Evolutionary conservation across 2,329 filamentous ascomycete species (phyloP).

Genomic region (Trichoderma sp.): DNA sequence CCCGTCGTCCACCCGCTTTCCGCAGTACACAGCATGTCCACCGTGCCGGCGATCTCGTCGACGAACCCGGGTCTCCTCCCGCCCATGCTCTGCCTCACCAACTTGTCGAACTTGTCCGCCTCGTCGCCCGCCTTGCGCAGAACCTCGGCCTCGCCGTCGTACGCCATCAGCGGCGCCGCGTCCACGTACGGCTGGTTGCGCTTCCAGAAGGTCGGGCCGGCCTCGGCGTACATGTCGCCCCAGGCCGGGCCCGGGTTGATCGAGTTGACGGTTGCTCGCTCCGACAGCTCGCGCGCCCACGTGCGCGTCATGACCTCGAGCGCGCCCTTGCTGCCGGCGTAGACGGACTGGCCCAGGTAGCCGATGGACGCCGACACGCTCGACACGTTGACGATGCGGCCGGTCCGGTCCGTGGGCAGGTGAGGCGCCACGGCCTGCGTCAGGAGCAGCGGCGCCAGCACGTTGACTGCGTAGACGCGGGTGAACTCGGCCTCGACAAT

Average conservation of each 20-base stretch:
- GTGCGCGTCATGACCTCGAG: constrained; percentile 58
- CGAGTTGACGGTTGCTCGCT: constrained; percentile 53
- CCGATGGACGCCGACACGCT: constrained; percentile 53
- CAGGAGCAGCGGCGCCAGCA: constrained; percentile 74
- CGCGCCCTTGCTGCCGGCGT: constrained; percentile 57
- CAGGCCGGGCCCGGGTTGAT: constrained; percentile 56
- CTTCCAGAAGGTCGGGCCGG: constrained; percentile 34
- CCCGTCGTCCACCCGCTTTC: constrained; percentile 69
- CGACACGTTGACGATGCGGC: constrained; percentile 55
- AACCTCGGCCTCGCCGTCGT: constrained; percentile 33
- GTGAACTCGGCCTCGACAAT: constrained; percentile 65
- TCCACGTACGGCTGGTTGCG: constrained; percentile 40
- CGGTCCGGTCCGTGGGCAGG: constrained; percentile 64
- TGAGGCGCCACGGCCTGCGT: constrained; percentile 69
- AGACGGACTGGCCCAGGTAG: constrained; percentile 54
- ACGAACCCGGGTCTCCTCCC: constrained; percentile 35
- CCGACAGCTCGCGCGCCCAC: constrained; percentile 55
- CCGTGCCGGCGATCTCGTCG: constrained; percentile 63
- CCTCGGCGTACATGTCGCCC: constrained; percentile 49
- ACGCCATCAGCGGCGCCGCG: constrained; percentile 34
- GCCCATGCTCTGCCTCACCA: constrained; percentile 34
- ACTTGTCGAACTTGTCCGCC: constrained; percentile 33
- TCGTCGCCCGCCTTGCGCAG: constrained; percentile 31
- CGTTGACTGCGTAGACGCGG: constrained; percentile 73
- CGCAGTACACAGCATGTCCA: constrained; percentile 66